Evolutionary conservation across 352 stramenopile genomes (phyloP), one percentile per base, ranked within the genome.

Genomic region (Globisporangium megalacanthum): DNA sequence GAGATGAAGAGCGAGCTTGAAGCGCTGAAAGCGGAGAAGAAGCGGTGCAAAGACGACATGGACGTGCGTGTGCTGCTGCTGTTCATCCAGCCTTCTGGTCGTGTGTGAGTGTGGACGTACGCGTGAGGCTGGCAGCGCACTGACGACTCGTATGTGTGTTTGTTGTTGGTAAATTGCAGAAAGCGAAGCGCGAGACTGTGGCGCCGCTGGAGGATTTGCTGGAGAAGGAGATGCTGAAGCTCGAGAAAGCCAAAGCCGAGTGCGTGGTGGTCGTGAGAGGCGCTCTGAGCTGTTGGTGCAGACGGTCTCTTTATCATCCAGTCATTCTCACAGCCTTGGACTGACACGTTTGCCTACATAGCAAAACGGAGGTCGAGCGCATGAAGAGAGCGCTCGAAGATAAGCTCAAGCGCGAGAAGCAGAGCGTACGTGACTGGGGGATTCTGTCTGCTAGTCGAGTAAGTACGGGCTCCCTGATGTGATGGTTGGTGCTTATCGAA

Each of bases 1-100:
- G 73, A 93, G 33, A 75, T 75, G 33, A 91, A 92, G 57, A 54
- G 54, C 0, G 59, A 92, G 33, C 79, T 93, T 4, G 70, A 89
- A 36, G 69, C 79, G 52, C 55, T 92, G 1, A 91, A 89, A 42
- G 58, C 58, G 13, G 72, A 89, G 39, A 92, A 92, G 52, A 76
- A 86, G 48, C 66, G 67, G 0, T 87, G 79, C 54, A 82, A 79
- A 29, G 72, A 92, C 10, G 69, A 75, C 1, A 85, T 95, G 57
- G 65, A 80, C n/a, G 84, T 92, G 42, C 35, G 66, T 56, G 31
- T 22, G 45, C 19, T 48, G 39, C 52, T 10, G 3, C 1, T 33
- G 15, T 20, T 19, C 9, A 13, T 39, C 7, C 35, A 13, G 35
- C 35, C 10, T 13, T 39, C 35, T 5, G 10, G 35, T 9, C 7